Base-by-base conservation (phyloP, 805 yeast species). In the Candida dendrica region DNA sequence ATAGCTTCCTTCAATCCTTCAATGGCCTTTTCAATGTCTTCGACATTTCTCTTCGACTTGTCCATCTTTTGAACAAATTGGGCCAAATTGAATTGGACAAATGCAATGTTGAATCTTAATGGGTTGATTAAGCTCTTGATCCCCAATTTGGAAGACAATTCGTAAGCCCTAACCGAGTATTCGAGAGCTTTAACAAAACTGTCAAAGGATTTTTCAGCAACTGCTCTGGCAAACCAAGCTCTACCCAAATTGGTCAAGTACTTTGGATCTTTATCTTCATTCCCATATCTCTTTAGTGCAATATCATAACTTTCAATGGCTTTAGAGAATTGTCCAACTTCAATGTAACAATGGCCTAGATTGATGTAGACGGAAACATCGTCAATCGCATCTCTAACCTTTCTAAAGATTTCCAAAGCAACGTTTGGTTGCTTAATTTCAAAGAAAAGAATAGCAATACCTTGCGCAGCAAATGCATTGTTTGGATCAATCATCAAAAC, bases 381-480 rank as follows among this genome's bases (percentile, higher is more conserved):
- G 56, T 84, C 83, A 49, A 90, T 69, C 5, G 97, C 83, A 54
- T 93, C 98, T 56, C 96, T 77, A 42, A 90, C 79, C 52, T 90
- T 88, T 60, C 95, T 76, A 55, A 93, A 80, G 36, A 90, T 81
- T 50, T 87, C 95, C 54, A 90, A 70, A 0, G 98, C 96, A 46
- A 81, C 71, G 20, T 77, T 79, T 29, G 77, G 65, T 51, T 85
- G 81, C 50, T 81, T 81, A 54, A 81, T 82, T 55, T 91, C 97
- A 10, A 95, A 95, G 60, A 88, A 84, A 4, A 89, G 79, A 42
- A 93, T 88, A 1, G 97, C 98, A 47, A 93, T 72, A 42, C 99
- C 99, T 63, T 93, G 98, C 1, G 98, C 98, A 5, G 98, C 99
- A 66, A 82, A 93, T 1, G 90, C 91, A 58, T 91, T 87, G 50